phyloP scores from a whole-genome alignment of 1,139 yeast species.

The Yamadazyma epiphylla region DNA sequence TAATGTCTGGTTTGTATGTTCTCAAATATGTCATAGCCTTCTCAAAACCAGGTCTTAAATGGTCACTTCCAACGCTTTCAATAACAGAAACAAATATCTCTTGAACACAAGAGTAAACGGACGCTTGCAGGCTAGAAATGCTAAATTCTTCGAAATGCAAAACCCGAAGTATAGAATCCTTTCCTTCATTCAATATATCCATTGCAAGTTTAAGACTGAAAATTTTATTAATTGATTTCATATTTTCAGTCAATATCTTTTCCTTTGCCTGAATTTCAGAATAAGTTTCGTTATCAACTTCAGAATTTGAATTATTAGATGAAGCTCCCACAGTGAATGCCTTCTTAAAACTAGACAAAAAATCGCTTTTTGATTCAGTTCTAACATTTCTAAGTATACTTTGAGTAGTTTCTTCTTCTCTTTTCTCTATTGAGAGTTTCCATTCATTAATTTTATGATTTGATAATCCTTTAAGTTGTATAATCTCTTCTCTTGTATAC shows the following conservation, averaged over 20 bases:
- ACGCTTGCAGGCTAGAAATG: conserved; percentile 28
- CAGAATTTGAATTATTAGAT: conserved; percentile 10
- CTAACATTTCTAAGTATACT: conserved; percentile 38
- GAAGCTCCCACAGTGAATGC: conserved; percentile 45
- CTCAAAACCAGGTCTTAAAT: conserved; percentile 76
- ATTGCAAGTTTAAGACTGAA: conserved; percentile 41
- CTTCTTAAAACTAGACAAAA: conserved; percentile 58
- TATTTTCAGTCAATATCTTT: conserved; percentile 40
- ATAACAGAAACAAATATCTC: conserved; percentile 65
- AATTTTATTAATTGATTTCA: conserved; percentile 36
- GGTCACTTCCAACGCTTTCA: conserved; percentile 63
- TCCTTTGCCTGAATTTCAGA: conserved; percentile 44
- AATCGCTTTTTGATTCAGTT: conserved; percentile 41
- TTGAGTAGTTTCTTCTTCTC: conserved; percentile 40
- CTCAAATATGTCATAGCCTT: conserved; percentile 70
- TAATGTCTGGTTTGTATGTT: conserved; percentile 56
- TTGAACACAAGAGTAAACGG: conserved; percentile 39
- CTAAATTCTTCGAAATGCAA: conserved; percentile 30
- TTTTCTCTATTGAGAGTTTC: conserved; percentile 29
- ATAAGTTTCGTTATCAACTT: conserved; percentile 20
- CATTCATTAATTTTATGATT: conserved; percentile 27
- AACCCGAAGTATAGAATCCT: conserved; percentile 29
- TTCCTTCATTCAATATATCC: conserved; percentile 37
- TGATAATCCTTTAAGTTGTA: conserved; percentile 23
- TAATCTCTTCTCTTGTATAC: conserved; percentile 45